Conservation (phyloP, 805 yeast species). For the Monosporozyma aquatica region DNA sequence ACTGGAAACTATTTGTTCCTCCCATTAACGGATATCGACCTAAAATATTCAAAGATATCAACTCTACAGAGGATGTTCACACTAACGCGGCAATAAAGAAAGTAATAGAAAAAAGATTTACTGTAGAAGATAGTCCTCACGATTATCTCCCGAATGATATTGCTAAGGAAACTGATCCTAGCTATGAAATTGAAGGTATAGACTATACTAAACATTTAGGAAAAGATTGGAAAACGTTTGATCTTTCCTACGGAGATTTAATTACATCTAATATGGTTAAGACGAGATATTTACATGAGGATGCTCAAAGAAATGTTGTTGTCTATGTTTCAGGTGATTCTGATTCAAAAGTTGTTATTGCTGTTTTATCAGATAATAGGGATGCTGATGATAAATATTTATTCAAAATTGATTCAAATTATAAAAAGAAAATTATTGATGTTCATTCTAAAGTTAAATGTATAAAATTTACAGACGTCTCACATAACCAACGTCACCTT, state of each 20-base stretch:
- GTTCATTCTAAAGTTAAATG: constrained; percentile 34
- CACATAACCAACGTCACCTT: constrained; percentile 16
- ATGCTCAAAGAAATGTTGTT: constrained; percentile 12
- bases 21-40: not conserved
- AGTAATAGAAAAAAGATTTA: not conserved
- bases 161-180: not conserved
- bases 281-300: constrained; percentile 10
- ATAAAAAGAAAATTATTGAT: not conserved
- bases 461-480: constrained; percentile 29
- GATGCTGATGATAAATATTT: not conserved
- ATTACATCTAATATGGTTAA: not conserved
- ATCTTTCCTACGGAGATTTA: not conserved
- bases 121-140: not conserved
- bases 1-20: not conserved
- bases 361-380: not conserved
- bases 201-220: not conserved
- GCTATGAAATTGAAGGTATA: not conserved
- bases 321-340: constrained; percentile 14
- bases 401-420: not conserved
- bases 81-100: too few species aligned
- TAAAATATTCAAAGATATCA: not conserved
- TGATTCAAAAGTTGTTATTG: constrained; percentile 13
- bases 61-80: not conserved
- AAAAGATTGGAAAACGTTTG: not conserved
- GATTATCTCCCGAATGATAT: not conserved